These are phyloP conservation scores for Apiospora hydei DNA, from an alignment of 2,329 filamentous ascomycete genomes.

Conservation along the genomic window DNA sequence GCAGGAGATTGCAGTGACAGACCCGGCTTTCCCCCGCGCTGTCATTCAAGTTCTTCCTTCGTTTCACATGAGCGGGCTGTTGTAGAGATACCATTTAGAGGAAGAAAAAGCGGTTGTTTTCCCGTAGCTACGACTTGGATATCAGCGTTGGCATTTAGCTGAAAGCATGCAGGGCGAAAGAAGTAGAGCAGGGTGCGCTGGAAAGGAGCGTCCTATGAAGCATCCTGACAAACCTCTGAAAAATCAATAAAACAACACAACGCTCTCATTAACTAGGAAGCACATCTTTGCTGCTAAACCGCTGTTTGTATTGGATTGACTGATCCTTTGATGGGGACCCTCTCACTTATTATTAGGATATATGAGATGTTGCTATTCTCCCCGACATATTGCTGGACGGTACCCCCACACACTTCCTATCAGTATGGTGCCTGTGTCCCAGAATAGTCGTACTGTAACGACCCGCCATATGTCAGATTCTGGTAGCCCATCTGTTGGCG, in stretches of 20 bases:
- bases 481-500: slow-evolving; percentile 28
- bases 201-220: not conserved
- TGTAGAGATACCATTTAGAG: slow-evolving; percentile 26
- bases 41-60: slow-evolving; percentile 65
- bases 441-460: slow-evolving; percentile 30
- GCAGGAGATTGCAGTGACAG: slow-evolving; percentile 90
- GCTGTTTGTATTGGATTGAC: not conserved
- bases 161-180: not conserved
- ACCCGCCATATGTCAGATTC: slow-evolving; percentile 31
- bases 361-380: not conserved
- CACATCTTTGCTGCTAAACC: not conserved
- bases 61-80: slow-evolving; percentile 45
- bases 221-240: not conserved
- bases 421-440: slow-evolving; percentile 27
- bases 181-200: not conserved
- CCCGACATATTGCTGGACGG: not conserved
- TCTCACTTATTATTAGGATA: not conserved
- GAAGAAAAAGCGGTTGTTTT: not conserved
- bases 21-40: slow-evolving; percentile 85
- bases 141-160: not conserved
- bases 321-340: not conserved
- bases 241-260: not conserved
- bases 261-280: not conserved
- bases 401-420: not conserved
- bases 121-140: not conserved